A percentile compares a stretch with the other conserved stretches of the same genome.
phyloP scores from a whole-genome alignment of 305 asterid genomes.

The Plantago lanceolata region DNA sequence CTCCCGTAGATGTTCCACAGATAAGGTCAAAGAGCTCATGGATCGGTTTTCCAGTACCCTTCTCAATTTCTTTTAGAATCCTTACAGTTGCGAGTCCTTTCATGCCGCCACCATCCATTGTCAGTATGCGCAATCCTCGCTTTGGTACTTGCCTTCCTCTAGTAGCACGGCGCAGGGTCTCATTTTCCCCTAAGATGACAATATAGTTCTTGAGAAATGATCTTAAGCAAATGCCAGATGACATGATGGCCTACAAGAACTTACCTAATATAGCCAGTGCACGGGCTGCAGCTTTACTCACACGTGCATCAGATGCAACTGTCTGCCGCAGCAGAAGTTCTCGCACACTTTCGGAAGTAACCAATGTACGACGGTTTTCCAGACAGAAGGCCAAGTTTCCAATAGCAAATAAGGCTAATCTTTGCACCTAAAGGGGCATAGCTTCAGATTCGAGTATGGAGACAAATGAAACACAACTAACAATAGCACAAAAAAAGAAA shows the following conservation, averaged over 20 bases:
- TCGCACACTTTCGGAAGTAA: slow-evolving; percentile 88
- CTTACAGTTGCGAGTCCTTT: slow-evolving; percentile 94
- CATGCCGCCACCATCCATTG: slow-evolving; percentile 99
- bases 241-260: slow-evolving; percentile 19
- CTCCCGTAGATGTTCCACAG: slow-evolving; percentile 99
- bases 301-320: slow-evolving; percentile 62
- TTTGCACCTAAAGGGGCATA: slow-evolving; percentile 66
- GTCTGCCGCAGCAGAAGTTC: slow-evolving; percentile 94
- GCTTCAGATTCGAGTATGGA: slow-evolving; percentile 22
- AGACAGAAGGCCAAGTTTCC: slow-evolving; percentile 94
- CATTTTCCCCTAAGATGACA: slow-evolving; percentile 80
- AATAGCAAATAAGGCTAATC: slow-evolving; percentile 72
- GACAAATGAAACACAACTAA: slow-evolving; percentile 17
- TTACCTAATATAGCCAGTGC: slow-evolving; percentile 92
- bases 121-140: slow-evolving; percentile 83
- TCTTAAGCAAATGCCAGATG: slow-evolving; percentile 11
- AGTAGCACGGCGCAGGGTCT: slow-evolving; percentile 84
- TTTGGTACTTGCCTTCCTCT: slow-evolving; percentile 82
- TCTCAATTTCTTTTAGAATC: slow-evolving; percentile 90
- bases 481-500: slow-evolving; percentile 22
- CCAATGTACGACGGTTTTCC: slow-evolving; percentile 82
- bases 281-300: slow-evolving; percentile 95
- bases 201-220: slow-evolving; percentile 19
- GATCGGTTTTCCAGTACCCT: slow-evolving; percentile 90
- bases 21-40: slow-evolving; percentile 97